Conservation (phyloP, 176 grass and related monocot species). For the Zoysia pacifica region DNA sequence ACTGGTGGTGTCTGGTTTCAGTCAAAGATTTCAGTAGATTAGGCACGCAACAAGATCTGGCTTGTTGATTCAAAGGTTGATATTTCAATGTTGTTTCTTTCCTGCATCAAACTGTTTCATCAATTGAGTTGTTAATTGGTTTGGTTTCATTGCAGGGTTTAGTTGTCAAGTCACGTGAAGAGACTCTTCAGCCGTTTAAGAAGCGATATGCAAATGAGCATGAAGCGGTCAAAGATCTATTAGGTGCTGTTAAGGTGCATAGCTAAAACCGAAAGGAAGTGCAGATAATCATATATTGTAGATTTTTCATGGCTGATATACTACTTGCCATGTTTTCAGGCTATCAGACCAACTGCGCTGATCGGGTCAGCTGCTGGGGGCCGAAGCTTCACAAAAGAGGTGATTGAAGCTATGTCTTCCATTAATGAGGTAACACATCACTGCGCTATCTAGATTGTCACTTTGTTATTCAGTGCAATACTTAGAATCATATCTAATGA, state of each 20-base stretch:
- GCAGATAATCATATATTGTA: not conserved
- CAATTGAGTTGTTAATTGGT: not conserved
- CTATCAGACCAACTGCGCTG: slow-evolving; percentile 63
- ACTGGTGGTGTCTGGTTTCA: slow-evolving; percentile 39
- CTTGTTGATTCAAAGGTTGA: slow-evolving; percentile 88
- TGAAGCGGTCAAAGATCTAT: slow-evolving; percentile 43
- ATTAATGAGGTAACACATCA: slow-evolving; percentile 56
- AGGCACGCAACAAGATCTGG: slow-evolving; percentile 89
- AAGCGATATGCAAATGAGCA: slow-evolving; percentile 88
- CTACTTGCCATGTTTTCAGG: slow-evolving; percentile 32
- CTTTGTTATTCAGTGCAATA: not conserved
- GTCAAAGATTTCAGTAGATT: slow-evolving; percentile 65
- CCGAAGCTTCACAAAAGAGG: slow-evolving; percentile 75
- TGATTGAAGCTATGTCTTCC: slow-evolving; percentile 69
- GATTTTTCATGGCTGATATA: not conserved
- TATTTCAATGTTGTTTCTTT: not conserved
- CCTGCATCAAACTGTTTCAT: not conserved
- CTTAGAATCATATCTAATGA: slow-evolving; percentile 17
- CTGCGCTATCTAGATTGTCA: not conserved
- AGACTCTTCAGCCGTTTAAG: slow-evolving; percentile 79
- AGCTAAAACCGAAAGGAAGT: not conserved
- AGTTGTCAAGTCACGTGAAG: slow-evolving; percentile 72
- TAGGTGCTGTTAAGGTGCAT: not conserved
- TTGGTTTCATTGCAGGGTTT: slow-evolving; percentile 61
- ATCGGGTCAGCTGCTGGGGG: slow-evolving; percentile 74